Percentiles rank a stretch among this genome's conserved stretches.
Evolutionary conservation across 2,329 filamentous ascomycete species (phyloP).

Genomic region (Fusarium poae): DNA sequence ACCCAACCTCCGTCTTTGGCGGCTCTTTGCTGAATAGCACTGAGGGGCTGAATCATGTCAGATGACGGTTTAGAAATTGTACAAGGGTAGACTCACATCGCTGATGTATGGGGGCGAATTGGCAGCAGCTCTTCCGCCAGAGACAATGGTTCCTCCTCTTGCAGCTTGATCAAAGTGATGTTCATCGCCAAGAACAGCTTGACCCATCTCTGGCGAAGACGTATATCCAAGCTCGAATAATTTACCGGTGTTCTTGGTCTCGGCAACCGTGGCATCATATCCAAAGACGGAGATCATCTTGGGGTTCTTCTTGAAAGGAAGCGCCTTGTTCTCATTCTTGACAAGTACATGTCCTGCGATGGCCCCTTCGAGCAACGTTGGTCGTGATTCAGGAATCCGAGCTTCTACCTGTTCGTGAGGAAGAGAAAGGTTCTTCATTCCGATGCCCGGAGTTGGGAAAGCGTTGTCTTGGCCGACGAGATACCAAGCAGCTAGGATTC

Average conservation of each 20-base stretch:
- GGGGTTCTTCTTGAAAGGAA: slow-evolving; percentile 72
- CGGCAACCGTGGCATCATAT: slow-evolving; percentile 69
- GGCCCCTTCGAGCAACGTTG: slow-evolving; percentile 64
- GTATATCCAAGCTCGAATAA: slow-evolving; percentile 62
- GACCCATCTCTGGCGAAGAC: slow-evolving; percentile 61
- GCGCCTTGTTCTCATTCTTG: slow-evolving; percentile 74
- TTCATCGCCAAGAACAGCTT: slow-evolving; percentile 59
- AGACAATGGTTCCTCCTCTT: slow-evolving; percentile 64
- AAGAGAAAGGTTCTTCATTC: slow-evolving; percentile 71
- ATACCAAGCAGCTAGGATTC: slow-evolving; percentile 39
- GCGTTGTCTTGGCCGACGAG: slow-evolving; percentile 59
- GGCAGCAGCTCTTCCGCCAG: slow-evolving; percentile 65
- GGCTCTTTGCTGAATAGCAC: slow-evolving; percentile 66
- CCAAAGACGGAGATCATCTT: slow-evolving; percentile 70
- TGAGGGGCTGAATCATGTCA: slow-evolving; percentile 32
- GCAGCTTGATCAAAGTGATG: slow-evolving; percentile 64
- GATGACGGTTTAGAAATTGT: rapidly evolving
- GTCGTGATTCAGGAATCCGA: slow-evolving; percentile 59
- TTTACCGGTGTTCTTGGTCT: slow-evolving; percentile 63
- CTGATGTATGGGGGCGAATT: slow-evolving; percentile 64
- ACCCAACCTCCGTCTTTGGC: slow-evolving; percentile 68
- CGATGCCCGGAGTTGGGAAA: slow-evolving; percentile 61
- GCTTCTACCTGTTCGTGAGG: slow-evolving; percentile 64
- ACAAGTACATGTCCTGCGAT: slow-evolving; percentile 76
- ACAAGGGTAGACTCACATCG: slow-evolving; percentile 53